These are phyloP conservation scores for Yarrowia porcina DNA, from an alignment of 805 yeast genomes.

Conservation along the genomic window DNA sequence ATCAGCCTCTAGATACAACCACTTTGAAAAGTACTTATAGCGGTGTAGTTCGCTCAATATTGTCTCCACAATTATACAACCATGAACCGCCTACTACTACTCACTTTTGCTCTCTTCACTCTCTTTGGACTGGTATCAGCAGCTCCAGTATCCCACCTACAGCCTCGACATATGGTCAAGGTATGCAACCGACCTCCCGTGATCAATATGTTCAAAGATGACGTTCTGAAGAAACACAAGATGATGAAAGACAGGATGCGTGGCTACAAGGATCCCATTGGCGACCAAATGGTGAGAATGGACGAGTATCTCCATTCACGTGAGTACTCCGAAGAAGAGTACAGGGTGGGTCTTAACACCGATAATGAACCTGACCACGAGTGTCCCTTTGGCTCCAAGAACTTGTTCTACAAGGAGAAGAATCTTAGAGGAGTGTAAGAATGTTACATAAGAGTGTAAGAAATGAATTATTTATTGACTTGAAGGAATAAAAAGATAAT, in stretches of 20 bases:
- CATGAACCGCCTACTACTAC: not conserved
- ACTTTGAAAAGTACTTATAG: too few species aligned
- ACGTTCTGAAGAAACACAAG: not conserved
- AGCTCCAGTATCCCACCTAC: not conserved
- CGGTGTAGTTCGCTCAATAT: too few species aligned
- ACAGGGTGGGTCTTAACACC: not conserved
- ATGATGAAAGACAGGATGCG: not conserved
- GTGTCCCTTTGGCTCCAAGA: conserved; percentile 11
- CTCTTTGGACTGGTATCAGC: not conserved
- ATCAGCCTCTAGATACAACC: too few species aligned
- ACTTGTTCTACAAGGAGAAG: not conserved
- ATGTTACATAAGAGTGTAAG: too few species aligned
- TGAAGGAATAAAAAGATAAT: too few species aligned
- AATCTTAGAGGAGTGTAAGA: too few species aligned
- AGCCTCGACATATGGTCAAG: not conserved
- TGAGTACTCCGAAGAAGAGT: not conserved
- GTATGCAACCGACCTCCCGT: conserved; percentile 1
- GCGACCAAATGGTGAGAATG: not conserved
- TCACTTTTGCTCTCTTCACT: not conserved
- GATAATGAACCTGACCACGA: not conserved
- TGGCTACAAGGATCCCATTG: not conserved
- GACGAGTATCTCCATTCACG: not conserved
- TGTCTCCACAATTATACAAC: not conserved
- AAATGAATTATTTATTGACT: not conserved
- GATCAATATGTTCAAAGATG: not conserved